These are phyloP conservation scores for Aspergillus cejpii DNA, from an alignment of 2,329 filamentous ascomycete species.

Conservation along the genomic window DNA sequence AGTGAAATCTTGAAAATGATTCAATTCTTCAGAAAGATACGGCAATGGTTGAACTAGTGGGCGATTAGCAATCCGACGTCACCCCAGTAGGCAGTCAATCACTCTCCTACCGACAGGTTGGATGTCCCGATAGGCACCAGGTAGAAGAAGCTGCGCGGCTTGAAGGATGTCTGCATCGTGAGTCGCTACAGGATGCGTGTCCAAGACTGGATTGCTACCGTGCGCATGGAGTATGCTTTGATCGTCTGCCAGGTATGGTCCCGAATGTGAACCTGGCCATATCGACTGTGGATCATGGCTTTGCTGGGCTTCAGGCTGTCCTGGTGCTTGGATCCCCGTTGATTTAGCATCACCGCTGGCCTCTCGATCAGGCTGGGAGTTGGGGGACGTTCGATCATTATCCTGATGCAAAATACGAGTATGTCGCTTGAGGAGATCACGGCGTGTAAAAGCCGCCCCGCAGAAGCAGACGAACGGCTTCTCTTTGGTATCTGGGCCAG, in stretches of 20 bases:
- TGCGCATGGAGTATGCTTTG: conserved; percentile 18
- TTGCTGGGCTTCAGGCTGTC: conserved; percentile 19
- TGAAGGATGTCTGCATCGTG: conserved; percentile 38
- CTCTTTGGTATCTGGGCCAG: conserved; percentile 29
- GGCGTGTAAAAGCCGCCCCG: conserved; percentile 32
- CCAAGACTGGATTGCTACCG: conserved; percentile 11
- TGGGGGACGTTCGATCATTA: conserved; percentile 24
- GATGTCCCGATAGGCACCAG: conserved; percentile 24
- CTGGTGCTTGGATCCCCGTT: conserved; percentile 11
- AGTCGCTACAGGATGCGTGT: conserved; percentile 19
- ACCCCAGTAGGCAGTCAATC: neutral
- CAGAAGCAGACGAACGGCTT: conserved; percentile 35
- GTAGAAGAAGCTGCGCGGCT: conserved; percentile 30
- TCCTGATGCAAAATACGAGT: conserved; percentile 31
- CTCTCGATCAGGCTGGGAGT: conserved; percentile 22
- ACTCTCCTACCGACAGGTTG: conserved; percentile 7
- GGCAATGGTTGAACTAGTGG: conserved; percentile 23
- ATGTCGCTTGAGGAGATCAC: conserved; percentile 32
- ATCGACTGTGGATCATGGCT: conserved; percentile 6
- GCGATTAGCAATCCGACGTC: neutral
- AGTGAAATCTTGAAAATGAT: conserved; percentile 34
- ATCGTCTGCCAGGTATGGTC: conserved; percentile 22
- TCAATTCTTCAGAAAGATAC: conserved; percentile 29
- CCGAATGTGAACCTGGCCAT: conserved; percentile 24
- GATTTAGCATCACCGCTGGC: conserved; percentile 16